Evolutionary conservation across 2,329 filamentous ascomycete species (phyloP).

Genomic region (Elsinoe batatas): DNA sequence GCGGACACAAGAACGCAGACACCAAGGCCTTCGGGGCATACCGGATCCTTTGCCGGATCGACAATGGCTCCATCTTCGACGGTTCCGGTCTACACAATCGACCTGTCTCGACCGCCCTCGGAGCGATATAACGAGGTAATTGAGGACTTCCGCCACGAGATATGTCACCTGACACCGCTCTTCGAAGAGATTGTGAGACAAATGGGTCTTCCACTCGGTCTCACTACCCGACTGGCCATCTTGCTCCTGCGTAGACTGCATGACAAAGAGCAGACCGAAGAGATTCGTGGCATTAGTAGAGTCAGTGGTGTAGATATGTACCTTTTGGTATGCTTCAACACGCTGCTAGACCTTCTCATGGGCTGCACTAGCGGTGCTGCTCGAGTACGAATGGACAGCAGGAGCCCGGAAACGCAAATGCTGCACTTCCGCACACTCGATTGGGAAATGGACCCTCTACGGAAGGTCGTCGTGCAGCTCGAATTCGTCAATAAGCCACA

Average conservation of each 20-base stretch:
- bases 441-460: slow-evolving; percentile 37
- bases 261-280: slow-evolving; percentile 48
- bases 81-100: slow-evolving; percentile 32
- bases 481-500: slow-evolving; percentile 29
- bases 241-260: slow-evolving; percentile 43
- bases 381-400: slow-evolving; percentile 20
- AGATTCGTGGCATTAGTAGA: slow-evolving; percentile 49
- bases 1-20: too few species aligned
- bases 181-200: slow-evolving; percentile 42
- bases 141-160: slow-evolving; percentile 34
- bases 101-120: slow-evolving; percentile 45
- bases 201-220: slow-evolving; percentile 23
- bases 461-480: slow-evolving; percentile 32
- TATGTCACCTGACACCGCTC: slow-evolving; percentile 37
- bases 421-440: slow-evolving; percentile 47
- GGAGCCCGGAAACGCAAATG: slow-evolving; percentile 29
- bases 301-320: slow-evolving; percentile 46
- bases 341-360: slow-evolving; percentile 52
- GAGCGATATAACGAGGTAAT: slow-evolving; percentile 44
- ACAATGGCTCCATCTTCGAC: not conserved
- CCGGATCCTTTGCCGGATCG: too few species aligned
- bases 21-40: too few species aligned
- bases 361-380: slow-evolving; percentile 54
- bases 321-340: slow-evolving; percentile 53
- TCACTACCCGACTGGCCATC: slow-evolving; percentile 32